Conservation (phyloP, 768 basidiomycete genomes). For the Chalciporus chontae region DNA sequence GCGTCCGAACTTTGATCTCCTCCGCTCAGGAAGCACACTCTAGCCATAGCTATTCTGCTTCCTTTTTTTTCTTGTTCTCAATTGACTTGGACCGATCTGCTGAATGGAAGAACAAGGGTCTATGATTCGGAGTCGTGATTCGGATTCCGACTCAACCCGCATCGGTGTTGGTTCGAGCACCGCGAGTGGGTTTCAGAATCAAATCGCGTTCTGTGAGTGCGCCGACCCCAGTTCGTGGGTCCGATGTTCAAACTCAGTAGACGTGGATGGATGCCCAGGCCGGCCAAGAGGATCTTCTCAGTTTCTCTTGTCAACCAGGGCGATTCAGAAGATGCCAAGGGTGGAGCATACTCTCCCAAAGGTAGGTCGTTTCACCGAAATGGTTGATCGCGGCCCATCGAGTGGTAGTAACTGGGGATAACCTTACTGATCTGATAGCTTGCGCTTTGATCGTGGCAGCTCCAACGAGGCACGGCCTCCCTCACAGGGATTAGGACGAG, state of each 20-base stretch:
- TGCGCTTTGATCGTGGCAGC: neutral
- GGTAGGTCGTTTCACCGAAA: neutral
- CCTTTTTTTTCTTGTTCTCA: neutral
- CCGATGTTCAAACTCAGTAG: too few species aligned
- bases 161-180: neutral
- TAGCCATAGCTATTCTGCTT: neutral
- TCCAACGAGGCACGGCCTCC: conserved; percentile 6
- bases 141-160: neutral
- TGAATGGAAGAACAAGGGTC: neutral
- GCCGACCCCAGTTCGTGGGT: neutral
- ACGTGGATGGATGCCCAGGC: neutral
- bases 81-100: neutral
- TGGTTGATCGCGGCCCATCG: neutral
- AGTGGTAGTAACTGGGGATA: neutral
- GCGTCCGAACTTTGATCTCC: conserved; percentile 4
- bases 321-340: neutral
- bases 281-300: too few species aligned
- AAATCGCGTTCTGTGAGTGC: neutral
- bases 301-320: too few species aligned
- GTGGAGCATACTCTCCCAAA: neutral
- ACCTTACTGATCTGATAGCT: neutral
- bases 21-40: neutral
- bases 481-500: neutral
- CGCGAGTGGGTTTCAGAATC: neutral
- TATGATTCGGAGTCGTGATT: too few species aligned